phyloP scores from a whole-genome alignment of 306 rosid genomes.

The Cicer arietinum region DNA sequence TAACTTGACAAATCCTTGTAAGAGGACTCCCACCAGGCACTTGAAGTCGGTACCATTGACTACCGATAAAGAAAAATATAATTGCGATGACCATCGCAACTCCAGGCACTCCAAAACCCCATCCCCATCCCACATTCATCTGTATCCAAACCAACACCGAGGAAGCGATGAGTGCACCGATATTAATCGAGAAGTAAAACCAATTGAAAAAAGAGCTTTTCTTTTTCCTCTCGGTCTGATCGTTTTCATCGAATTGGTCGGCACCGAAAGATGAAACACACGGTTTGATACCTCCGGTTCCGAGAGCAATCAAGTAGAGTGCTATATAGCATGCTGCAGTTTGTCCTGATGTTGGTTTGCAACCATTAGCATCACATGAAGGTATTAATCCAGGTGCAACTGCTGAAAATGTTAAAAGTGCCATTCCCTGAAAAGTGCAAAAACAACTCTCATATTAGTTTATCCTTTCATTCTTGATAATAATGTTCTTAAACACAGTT shows the following conservation, averaged over 20 bases:
- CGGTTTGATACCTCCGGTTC: slow-evolving; percentile 90
- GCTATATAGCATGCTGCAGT: slow-evolving; percentile 52
- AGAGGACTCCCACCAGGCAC: slow-evolving; percentile 83
- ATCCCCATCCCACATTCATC: slow-evolving; percentile 91
- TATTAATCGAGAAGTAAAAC: slow-evolving; percentile 80
- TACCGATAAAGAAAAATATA: slow-evolving; percentile 67
- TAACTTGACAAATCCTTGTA: slow-evolving; percentile 74
- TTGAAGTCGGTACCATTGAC: slow-evolving; percentile 66
- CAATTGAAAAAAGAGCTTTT: slow-evolving; percentile 86
- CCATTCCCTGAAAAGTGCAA: slow-evolving; percentile 57
- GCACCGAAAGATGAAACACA: slow-evolving; percentile 89
- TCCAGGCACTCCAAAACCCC: slow-evolving; percentile 90
- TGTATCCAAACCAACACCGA: slow-evolving; percentile 82
- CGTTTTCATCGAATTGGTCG: slow-evolving; percentile 83
- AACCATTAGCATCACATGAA: slow-evolving; percentile 52
- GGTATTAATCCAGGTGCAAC: slow-evolving; percentile 64
- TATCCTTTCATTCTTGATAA: background rate
- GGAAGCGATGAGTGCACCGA: slow-evolving; percentile 82
- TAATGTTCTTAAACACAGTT: slow-evolving; percentile 13
- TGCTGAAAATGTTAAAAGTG: slow-evolving; percentile 64
- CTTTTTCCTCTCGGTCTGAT: slow-evolving; percentile 61
- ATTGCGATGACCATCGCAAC: slow-evolving; percentile 78
- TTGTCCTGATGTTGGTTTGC: slow-evolving; percentile 61
- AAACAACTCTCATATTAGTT: background rate
- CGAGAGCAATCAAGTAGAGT: slow-evolving; percentile 81